phyloP scores from a whole-genome alignment of 768 basidiomycete species.

The Lepiota venenata region DNA sequence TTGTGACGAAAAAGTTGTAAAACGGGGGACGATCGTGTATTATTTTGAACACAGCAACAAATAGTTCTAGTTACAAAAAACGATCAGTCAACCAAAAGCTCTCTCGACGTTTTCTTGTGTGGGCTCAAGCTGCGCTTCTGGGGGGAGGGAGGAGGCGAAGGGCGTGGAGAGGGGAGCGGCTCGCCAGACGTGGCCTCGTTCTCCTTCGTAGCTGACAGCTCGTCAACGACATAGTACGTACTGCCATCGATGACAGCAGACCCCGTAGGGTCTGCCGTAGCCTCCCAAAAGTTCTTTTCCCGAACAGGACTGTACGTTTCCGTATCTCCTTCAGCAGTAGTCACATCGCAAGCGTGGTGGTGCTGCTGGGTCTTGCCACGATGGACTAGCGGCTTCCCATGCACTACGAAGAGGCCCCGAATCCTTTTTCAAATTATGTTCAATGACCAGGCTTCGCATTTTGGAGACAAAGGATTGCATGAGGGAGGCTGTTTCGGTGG shows the following conservation, averaged over 20 bases:
- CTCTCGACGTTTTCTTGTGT: too few relatives aligned
- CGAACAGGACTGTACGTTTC: background rate
- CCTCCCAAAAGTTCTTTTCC: constrained; percentile 19
- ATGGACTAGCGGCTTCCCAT: constrained; percentile 44
- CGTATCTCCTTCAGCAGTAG: too few relatives aligned
- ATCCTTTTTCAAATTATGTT: constrained; percentile 56
- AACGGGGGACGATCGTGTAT: background rate
- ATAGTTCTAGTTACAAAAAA: too few relatives aligned
- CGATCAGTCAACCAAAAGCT: too few relatives aligned
- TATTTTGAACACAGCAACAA: background rate
- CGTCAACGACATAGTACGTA: constrained; percentile 9
- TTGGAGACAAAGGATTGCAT: constrained; percentile 45
- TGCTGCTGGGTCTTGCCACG: constrained; percentile 11
- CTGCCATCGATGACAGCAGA: constrained; percentile 7
- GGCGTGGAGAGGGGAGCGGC: constrained; percentile 7
- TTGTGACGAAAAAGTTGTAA: background rate
- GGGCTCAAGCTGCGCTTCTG: too few relatives aligned
- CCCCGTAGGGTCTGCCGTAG: background rate
- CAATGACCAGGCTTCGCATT: constrained; percentile 66
- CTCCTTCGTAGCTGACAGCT: background rate
- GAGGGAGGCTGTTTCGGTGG: constrained; percentile 26
- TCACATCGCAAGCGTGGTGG: background rate
- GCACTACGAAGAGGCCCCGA: constrained; percentile 52
- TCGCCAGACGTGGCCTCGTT: background rate
- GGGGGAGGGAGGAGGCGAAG: constrained; percentile 6